These are phyloP conservation scores for Rhizopogon rudus DNA, from an alignment of 768 basidiomycete genomes.

Conservation along the genomic window DNA sequence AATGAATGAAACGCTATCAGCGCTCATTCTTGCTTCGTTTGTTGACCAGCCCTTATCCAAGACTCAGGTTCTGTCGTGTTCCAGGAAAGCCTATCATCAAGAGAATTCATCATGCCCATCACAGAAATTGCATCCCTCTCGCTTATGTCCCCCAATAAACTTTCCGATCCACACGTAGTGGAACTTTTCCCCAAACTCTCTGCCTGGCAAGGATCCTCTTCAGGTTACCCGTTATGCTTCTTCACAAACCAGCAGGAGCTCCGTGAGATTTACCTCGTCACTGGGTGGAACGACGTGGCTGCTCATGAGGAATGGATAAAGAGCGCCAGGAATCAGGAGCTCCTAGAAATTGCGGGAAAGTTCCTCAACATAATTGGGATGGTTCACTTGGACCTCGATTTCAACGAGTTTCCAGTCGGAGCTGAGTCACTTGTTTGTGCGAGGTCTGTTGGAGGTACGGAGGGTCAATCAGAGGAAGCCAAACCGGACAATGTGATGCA, in stretches of 20 bases:
- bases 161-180: conserved; percentile 23
- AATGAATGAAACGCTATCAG: too few relatives aligned
- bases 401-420: conserved; percentile 22
- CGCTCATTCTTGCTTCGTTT: too few relatives aligned
- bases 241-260: conserved; percentile 22
- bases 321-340: conserved; percentile 34
- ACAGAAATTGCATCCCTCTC: conserved; percentile 38
- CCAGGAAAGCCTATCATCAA: neutral
- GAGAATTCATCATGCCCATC: conserved; percentile 30
- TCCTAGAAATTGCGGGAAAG: conserved; percentile 26
- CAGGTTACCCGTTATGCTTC: conserved; percentile 37
- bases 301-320: conserved; percentile 39
- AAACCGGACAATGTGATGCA: neutral
- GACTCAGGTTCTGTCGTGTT: neutral
- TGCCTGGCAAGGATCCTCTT: conserved; percentile 34
- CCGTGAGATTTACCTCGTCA: conserved; percentile 31
- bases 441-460: conserved; percentile 3
- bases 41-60: neutral
- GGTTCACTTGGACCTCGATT: conserved; percentile 36
- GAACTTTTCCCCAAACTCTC: conserved; percentile 27
- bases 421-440: conserved; percentile 3
- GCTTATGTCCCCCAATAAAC: conserved; percentile 25
- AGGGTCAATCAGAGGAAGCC: neutral
- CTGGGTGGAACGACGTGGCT: conserved; percentile 39
- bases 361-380: conserved; percentile 30